Conservation (phyloP, 2,329 filamentous ascomycete genomes). For the Pyrenophora graminea region DNA sequence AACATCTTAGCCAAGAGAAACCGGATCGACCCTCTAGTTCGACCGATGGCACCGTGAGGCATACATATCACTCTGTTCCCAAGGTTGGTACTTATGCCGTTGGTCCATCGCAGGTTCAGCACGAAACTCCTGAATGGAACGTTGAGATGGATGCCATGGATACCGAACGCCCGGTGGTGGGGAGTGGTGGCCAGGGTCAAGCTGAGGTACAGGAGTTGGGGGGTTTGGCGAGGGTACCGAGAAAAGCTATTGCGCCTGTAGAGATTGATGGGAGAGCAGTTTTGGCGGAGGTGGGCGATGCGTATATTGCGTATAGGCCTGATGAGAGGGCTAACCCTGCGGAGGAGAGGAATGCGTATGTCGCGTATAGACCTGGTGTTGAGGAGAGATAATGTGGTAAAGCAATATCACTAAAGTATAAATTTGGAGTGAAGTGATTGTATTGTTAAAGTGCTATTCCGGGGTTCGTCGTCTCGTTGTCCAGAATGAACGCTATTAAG, state of each 20-base stretch:
- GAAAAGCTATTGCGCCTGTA: conserved; percentile 25
- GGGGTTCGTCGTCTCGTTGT: too few species aligned
- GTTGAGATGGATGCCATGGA: conserved; percentile 27
- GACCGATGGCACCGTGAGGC: background rate
- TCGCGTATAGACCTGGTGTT: conserved; percentile 14
- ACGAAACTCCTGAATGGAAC: conserved; percentile 31
- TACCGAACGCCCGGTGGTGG: conserved; percentile 4
- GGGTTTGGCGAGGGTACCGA: conserved; percentile 17
- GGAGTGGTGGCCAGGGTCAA: background rate
- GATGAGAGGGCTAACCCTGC: conserved; percentile 14
- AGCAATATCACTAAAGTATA: background rate
- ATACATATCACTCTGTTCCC: background rate
- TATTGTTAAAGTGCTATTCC: too few species aligned
- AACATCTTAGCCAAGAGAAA: conserved; percentile 10
- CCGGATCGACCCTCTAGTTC: background rate
- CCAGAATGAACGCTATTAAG: too few species aligned
- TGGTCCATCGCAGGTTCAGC: background rate
- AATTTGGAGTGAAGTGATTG: too few species aligned
- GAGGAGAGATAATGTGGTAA: background rate
- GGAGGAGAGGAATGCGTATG: conserved; percentile 21
- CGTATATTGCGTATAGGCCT: conserved; percentile 17
- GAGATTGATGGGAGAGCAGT: conserved; percentile 23
- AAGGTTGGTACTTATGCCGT: background rate
- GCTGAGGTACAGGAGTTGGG: conserved; percentile 14
- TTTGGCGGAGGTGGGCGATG: conserved; percentile 18